phyloP scores from a whole-genome alignment of 169 alveolate genomes.

The Theileria luwenshuni region DNA sequence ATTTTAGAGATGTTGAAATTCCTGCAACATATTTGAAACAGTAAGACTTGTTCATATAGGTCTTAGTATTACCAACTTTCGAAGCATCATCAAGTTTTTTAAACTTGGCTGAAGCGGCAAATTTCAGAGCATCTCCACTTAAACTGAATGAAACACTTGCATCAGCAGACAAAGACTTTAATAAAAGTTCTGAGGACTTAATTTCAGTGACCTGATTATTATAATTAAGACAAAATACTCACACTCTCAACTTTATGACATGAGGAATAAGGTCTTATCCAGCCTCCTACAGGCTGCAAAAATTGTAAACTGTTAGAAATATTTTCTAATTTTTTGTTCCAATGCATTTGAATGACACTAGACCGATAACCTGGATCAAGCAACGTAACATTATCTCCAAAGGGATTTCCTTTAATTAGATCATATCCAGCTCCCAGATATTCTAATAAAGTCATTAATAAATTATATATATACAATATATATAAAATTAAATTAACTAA shows the following conservation, averaged over 20 bases:
- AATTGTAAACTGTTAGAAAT: constrained; percentile 47
- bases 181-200: constrained; percentile 15
- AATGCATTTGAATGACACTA: constrained; percentile 60
- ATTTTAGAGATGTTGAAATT: constrained; percentile 43
- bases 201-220: constrained; percentile 38
- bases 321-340: constrained; percentile 47
- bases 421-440: constrained; percentile 71
- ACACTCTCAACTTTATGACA: constrained; percentile 64
- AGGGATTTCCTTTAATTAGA: constrained; percentile 62
- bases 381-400: constrained; percentile 58
- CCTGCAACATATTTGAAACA: constrained; percentile 69
- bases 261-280: constrained; percentile 57
- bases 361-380: constrained; percentile 67
- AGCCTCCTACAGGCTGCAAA: constrained; percentile 62
- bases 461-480: not conserved
- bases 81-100: constrained; percentile 37
- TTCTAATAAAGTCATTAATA: constrained; percentile 18
- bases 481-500: not conserved
- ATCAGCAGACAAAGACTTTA: constrained; percentile 49
- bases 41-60: constrained; percentile 45
- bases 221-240: not conserved
- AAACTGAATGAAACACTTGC: constrained; percentile 48
- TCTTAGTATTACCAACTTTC: constrained; percentile 12
- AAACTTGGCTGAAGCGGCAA: constrained; percentile 56
- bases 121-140: constrained; percentile 49